Conservation (phyloP, 768 basidiomycete genomes). For the Boletus fagicola region DNA sequence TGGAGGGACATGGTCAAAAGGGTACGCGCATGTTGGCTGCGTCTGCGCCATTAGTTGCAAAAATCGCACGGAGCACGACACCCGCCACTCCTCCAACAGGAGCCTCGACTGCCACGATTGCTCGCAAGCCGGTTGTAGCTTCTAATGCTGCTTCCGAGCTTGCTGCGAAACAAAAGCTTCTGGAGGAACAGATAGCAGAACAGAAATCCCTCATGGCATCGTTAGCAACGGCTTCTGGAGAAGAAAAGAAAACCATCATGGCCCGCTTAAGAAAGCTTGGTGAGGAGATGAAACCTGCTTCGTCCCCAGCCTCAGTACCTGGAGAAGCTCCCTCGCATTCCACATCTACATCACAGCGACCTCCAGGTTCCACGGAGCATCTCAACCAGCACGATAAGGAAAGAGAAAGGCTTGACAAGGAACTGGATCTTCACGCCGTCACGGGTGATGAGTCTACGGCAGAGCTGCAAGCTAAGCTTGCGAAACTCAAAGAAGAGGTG, state of each 20-base stretch:
- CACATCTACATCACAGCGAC: slow-evolving; percentile 22
- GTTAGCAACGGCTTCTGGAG: slow-evolving; percentile 56
- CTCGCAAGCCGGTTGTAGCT: slow-evolving; percentile 39
- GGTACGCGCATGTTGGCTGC: slow-evolving; percentile 80
- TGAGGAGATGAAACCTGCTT: slow-evolving; percentile 66
- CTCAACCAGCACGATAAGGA: slow-evolving; percentile 52
- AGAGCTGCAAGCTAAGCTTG: slow-evolving; percentile 70
- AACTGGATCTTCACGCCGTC: slow-evolving; percentile 65
- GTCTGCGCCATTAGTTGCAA: slow-evolving; percentile 73
- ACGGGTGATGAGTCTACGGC: slow-evolving; percentile 54
- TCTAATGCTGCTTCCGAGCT: slow-evolving; percentile 47
- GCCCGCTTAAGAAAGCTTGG: slow-evolving; percentile 68
- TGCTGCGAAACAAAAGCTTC: slow-evolving; percentile 69
- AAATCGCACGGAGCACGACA: slow-evolving; percentile 53
- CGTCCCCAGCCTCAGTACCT: slow-evolving; percentile 29
- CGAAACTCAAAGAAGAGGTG: slow-evolving; percentile 78
- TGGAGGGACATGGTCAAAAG: slow-evolving; percentile 84
- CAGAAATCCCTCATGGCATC: slow-evolving; percentile 83
- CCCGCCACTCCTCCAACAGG: slow-evolving; percentile 39
- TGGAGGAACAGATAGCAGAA: slow-evolving; percentile 83
- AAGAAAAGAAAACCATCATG: slow-evolving; percentile 82
- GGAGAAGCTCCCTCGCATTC: slow-evolving; percentile 31
- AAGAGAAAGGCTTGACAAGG: slow-evolving; percentile 72
- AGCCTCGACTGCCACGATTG: slow-evolving; percentile 22
- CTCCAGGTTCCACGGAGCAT: slow-evolving; percentile 28